These are phyloP conservation scores for Sinapis alba DNA, from an alignment of 441 rosid species.

Conservation along the genomic window DNA sequence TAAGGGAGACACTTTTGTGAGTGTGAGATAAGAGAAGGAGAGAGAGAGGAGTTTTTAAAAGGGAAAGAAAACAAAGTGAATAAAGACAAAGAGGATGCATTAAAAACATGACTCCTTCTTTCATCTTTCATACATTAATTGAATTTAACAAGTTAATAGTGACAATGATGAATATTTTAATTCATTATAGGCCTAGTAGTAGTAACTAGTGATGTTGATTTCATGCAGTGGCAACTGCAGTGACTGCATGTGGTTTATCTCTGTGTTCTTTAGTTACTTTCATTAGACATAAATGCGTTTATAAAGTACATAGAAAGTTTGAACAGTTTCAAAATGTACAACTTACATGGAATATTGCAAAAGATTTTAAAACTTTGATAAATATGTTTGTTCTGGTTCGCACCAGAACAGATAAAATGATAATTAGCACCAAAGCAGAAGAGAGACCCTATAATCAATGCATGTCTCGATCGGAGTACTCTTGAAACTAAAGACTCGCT, in stretches of 20 bases:
- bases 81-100: conserved; percentile 40
- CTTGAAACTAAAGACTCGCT: neutral
- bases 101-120: conserved; percentile 36
- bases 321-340: neutral
- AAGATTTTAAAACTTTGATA: neutral
- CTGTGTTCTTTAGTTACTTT: neutral
- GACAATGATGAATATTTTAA: neutral
- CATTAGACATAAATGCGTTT: neutral
- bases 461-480: conserved; percentile 2
- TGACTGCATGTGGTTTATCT: conserved; percentile 23
- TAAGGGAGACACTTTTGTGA: conserved; percentile 35
- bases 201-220: conserved; percentile 24
- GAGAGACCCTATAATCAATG: neutral
- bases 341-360: neutral
- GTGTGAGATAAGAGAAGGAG: conserved; percentile 19
- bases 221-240: conserved; percentile 21
- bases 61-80: conserved; percentile 41
- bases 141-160: neutral
- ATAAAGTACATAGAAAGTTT: neutral
- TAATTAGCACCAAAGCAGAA: neutral
- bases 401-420: neutral
- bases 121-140: conserved; percentile 27
- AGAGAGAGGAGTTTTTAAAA: conserved; percentile 15
- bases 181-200: conserved; percentile 5
- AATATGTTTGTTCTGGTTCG: no score